A percentile compares a stretch with the other conserved stretches of the same genome.
Evolutionary conservation across 2,329 filamentous ascomycete genomes (phyloP).

Genomic region (Dothideomycetes sp.): DNA sequence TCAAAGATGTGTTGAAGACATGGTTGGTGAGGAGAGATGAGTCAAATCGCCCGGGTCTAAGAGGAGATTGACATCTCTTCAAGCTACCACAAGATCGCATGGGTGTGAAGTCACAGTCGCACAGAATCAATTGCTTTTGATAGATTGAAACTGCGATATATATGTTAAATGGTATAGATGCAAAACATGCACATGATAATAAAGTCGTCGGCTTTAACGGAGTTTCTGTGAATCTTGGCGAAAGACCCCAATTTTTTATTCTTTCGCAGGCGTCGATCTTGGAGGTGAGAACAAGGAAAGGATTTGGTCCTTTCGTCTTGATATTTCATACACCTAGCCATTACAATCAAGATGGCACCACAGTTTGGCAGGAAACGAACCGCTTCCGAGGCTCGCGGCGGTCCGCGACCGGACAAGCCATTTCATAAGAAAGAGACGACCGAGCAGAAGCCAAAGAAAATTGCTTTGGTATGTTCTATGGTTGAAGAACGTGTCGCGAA

Average conservation of each 20-base stretch:
- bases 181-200: no score
- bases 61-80: not conserved
- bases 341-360: not conserved
- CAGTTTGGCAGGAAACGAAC: conserved; percentile 31
- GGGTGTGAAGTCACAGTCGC: not conserved
- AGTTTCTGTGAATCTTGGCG: no score
- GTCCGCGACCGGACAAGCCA: conserved; percentile 20
- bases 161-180: no score
- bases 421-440: conserved; percentile 20
- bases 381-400: conserved; percentile 20
- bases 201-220: no score
- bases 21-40: not conserved
- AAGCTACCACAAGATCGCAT: not conserved
- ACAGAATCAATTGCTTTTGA: no score
- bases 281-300: no score
- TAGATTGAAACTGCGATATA: no score
- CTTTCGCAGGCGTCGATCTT: no score
- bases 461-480: conserved; percentile 15
- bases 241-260: no score
- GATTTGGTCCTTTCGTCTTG: no score
- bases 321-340: not conserved
- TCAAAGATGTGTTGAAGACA: not conserved
- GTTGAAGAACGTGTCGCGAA: not conserved
- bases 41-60: not conserved
- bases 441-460: conserved; percentile 19